phyloP scores from a whole-genome alignment of 1,284 basidiomycete genomes.

The Ceratobasidium sp. region DNA sequence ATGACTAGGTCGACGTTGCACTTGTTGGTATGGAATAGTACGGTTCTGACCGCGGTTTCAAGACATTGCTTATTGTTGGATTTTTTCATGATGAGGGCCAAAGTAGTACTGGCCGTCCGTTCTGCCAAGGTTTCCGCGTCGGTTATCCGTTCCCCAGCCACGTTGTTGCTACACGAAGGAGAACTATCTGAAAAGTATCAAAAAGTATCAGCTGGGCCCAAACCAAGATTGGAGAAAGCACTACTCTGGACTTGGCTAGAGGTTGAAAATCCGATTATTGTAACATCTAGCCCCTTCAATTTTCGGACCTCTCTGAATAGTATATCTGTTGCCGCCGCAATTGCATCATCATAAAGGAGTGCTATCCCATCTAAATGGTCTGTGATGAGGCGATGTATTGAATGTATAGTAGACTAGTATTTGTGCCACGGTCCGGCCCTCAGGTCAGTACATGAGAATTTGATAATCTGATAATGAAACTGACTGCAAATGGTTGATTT shows the following conservation, averaged over 20 bases:
- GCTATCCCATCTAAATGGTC: not conserved
- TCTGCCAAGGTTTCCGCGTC: not conserved
- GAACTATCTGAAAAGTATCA: not conserved
- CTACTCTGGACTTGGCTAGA: not conserved
- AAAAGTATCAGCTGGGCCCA: not conserved
- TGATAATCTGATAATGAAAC: not conserved
- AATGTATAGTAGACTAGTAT: not conserved
- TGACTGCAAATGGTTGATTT: not conserved
- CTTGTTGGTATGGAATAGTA: not conserved
- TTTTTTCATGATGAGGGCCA: conserved; percentile 9
- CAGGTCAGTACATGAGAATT: too few species aligned
- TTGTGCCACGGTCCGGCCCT: not conserved
- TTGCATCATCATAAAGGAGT: not conserved
- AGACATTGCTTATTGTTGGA: not conserved
- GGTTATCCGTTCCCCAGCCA: too few species aligned
- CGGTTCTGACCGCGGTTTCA: not conserved
- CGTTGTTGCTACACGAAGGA: too few species aligned
- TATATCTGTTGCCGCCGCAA: conserved; percentile 3
- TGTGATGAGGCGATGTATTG: not conserved
- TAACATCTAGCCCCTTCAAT: not conserved
- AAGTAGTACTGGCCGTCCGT: not conserved
- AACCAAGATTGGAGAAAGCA: too few species aligned
- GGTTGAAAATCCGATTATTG: not conserved
- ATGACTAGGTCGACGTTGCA: conserved; percentile 10
- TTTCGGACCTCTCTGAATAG: not conserved